phyloP scores from a whole-genome alignment of 2,329 filamentous ascomycete genomes.

The Tolypocladium ovalisporum region DNA sequence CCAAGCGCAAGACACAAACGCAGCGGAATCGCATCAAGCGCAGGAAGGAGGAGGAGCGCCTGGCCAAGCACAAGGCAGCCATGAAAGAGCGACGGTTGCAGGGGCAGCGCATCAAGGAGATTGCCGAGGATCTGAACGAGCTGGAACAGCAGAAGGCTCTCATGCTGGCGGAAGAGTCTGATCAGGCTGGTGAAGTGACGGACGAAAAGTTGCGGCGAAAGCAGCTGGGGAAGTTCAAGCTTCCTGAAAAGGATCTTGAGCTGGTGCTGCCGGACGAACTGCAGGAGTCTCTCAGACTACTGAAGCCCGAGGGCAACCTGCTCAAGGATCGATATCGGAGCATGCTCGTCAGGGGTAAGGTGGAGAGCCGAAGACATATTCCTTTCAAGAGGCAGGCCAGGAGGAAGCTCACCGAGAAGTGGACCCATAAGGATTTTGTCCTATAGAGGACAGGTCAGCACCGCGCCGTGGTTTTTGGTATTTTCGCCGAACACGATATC shows the following conservation, averaged over 20 bases:
- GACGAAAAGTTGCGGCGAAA: constrained; percentile 57
- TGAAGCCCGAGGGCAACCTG: constrained; percentile 94
- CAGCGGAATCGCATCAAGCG: constrained; percentile 84
- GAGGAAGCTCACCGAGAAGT: constrained; percentile 83
- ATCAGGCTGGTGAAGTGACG: constrained; percentile 45
- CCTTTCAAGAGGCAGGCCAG: constrained; percentile 75
- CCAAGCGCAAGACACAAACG: constrained; percentile 72
- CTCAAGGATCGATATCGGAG: constrained; percentile 86
- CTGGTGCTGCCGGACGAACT: constrained; percentile 74
- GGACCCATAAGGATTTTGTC: constrained; percentile 88
- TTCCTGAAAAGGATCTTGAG: constrained; percentile 73
- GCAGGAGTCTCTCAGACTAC: constrained; percentile 65
- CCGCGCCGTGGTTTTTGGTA: not conserved
- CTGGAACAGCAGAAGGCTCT: constrained; percentile 40
- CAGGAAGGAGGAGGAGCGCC: constrained; percentile 76
- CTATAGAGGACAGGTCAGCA: constrained; percentile 8
- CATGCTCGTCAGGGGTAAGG: constrained; percentile 76
- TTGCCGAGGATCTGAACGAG: constrained; percentile 51
- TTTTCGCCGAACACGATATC: not conserved
- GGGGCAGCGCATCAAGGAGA: constrained; percentile 57
- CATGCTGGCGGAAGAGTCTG: constrained; percentile 28
- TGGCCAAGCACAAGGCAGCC: constrained; percentile 63
- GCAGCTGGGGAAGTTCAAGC: constrained; percentile 60
- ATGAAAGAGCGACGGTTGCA: constrained; percentile 66
- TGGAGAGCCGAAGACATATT: constrained; percentile 72